Evolutionary conservation across 768 basidiomycete species (phyloP).

Genomic region (Lactarius hatsudake): DNA sequence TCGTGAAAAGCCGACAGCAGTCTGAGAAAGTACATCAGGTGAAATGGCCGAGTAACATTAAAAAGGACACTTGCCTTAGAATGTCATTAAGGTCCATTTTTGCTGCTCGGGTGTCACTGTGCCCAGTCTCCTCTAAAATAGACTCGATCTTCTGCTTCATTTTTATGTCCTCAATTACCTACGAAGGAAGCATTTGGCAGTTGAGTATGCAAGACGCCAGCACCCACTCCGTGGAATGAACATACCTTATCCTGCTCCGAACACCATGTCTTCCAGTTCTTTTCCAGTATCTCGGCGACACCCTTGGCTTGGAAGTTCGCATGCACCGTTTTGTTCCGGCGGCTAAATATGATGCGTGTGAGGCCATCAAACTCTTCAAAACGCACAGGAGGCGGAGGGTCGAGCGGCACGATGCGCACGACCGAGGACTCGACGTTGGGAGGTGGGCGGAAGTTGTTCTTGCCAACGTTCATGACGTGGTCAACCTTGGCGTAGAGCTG

Average conservation of each 20-base stretch:
- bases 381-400: constrained; percentile 92
- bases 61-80: not conserved
- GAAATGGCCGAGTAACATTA: not conserved
- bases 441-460: constrained; percentile 94
- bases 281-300: constrained; percentile 90
- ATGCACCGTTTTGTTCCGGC: constrained; percentile 87
- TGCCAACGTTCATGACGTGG: constrained; percentile 93
- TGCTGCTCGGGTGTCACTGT: constrained; percentile 25
- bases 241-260: constrained; percentile 61
- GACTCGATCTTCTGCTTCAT: constrained; percentile 25
- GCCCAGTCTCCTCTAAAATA: constrained; percentile 26
- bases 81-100: constrained; percentile 29
- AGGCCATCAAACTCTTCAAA: constrained; percentile 61
- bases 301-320: constrained; percentile 93
- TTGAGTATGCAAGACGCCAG: not conserved
- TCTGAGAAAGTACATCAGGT: not conserved
- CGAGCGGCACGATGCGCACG: constrained; percentile 84
- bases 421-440: constrained; percentile 89
- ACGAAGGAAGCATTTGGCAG: not conserved
- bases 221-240: not conserved
- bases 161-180: not conserved
- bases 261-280: constrained; percentile 75
- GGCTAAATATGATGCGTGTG: constrained; percentile 82
- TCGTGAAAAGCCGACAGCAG: not conserved
- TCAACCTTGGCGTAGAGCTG: constrained; percentile 97